These are phyloP conservation scores for Penicillium roqueforti DNA, from an alignment of 495 filamentous ascomycete species.

Conservation along the genomic window DNA sequence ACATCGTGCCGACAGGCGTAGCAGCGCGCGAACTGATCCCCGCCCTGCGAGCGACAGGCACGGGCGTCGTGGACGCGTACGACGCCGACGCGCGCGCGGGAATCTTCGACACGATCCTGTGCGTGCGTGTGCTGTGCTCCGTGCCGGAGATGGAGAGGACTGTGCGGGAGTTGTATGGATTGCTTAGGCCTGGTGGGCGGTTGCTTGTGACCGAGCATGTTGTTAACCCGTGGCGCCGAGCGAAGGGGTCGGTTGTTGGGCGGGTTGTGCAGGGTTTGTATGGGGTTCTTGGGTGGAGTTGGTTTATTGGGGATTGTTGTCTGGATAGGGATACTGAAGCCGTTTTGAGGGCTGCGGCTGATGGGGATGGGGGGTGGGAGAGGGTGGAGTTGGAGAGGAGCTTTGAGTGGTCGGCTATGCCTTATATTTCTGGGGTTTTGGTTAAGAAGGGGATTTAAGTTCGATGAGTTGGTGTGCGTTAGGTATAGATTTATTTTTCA, in stretches of 20 bases:
- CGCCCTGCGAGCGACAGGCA: constrained; percentile 36
- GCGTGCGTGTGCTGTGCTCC: constrained; percentile 67
- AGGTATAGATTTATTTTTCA: not conserved
- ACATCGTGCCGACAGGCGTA: constrained; percentile 58
- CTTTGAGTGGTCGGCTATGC: constrained; percentile 46
- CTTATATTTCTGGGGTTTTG: constrained; percentile 53
- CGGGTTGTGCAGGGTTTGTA: constrained; percentile 38
- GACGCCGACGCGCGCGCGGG: constrained; percentile 20
- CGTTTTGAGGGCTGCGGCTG: constrained; percentile 44
- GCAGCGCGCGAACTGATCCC: constrained; percentile 45
- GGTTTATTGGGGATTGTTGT: constrained; percentile 56
- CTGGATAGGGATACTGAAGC: constrained; percentile 53
- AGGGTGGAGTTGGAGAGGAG: constrained; percentile 49
- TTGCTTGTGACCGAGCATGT: constrained; percentile 75
- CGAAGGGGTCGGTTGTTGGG: constrained; percentile 48
- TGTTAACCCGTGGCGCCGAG: constrained; percentile 40
- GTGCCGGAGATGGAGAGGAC: constrained; percentile 60
- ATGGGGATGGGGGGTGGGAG: constrained; percentile 50
- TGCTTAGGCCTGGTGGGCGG: constrained; percentile 62
- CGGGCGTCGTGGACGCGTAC: constrained; percentile 24
- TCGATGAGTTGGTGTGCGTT: not conserved
- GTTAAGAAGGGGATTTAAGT: constrained; percentile 37
- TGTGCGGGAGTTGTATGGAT: constrained; percentile 53
- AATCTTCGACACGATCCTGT: constrained; percentile 64
- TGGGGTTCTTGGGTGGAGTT: constrained; percentile 35